Percentiles rank a stretch among this genome's conserved stretches.
Conservation (phyloP, 1,284 basidiomycete species). For the Takashimella koratensis region DNA sequence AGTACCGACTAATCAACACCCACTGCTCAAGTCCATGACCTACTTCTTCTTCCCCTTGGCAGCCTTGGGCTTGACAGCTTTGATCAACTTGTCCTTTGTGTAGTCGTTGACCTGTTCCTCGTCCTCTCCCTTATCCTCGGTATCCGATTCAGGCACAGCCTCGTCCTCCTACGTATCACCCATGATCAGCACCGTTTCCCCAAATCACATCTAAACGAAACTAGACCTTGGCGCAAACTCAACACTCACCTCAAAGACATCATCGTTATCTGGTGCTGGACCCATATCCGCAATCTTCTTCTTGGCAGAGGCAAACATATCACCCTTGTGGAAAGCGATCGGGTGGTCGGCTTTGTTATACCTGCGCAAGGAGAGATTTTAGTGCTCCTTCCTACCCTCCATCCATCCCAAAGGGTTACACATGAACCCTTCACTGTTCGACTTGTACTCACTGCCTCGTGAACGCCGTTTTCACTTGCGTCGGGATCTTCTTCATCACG, state of each 20-base stretch:
- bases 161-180: slow-evolving; percentile 27
- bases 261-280: slow-evolving; percentile 80
- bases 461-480: slow-evolving; percentile 76
- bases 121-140: slow-evolving; percentile 49
- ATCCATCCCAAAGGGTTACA: too few species aligned
- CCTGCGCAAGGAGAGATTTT: slow-evolving; percentile 49
- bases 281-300: slow-evolving; percentile 62
- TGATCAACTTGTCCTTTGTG: slow-evolving; percentile 57
- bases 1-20: too few species aligned
- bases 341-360: slow-evolving; percentile 85
- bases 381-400: background rate
- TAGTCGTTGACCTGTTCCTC: slow-evolving; percentile 50
- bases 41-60: slow-evolving; percentile 11
- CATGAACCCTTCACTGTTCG: background rate
- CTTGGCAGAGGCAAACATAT: slow-evolving; percentile 70
- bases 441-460: slow-evolving; percentile 68
- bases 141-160: slow-evolving; percentile 43
- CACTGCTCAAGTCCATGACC: too few species aligned
- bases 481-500: slow-evolving; percentile 76
- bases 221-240: too few species aligned
- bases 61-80: slow-evolving; percentile 50
- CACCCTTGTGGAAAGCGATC: slow-evolving; percentile 82
- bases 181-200: slow-evolving; percentile 48
- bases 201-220: too few species aligned
- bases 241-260: slow-evolving; percentile 75